Base-by-base conservation (phyloP, 441 rosid species). In the Euphorbia schlechtendalii region DNA sequence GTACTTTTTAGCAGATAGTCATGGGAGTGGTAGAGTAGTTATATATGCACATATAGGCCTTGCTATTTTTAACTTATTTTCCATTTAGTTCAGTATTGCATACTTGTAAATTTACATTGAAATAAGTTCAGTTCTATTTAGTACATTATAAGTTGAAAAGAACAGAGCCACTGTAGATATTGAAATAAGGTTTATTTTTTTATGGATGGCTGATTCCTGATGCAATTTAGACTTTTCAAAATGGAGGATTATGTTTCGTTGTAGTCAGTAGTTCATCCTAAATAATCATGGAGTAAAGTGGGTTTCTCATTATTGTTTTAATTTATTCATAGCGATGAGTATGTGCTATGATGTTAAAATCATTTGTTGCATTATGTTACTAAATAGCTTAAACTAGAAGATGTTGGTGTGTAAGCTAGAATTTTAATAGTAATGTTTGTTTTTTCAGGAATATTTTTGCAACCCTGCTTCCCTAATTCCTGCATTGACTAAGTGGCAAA, bases 401-500 rank as follows among this genome's bases (percentile, higher is more conserved):
- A 57, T 57, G 25, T 48, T 34, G 61, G 14, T 59, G 20, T 12
- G 15, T 36, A 10, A 22, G 45, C 27, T 58, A 30, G 54, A 24
- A 20, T 61, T 49, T 53, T 55, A 61, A 65, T 28, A 59, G 65
- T 1, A n/a, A 32, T 63, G 38, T 77, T 56, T 72, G 67, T 40
- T 0, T 78, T 76, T 86, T 43, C 82, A 94, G 99, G 99, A 91
- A 67, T 73, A 80, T 76, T 94, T 91, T 73, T 91, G 96, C 72
- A 87, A 91, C 77, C 99, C 99, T 30, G 83, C 86, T 71, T 85
- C 96, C 63, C 82, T 87, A 67, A 71, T 84, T 40, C 67, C 77
- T 61, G 79, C 92, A 61, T 80, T 88, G 70, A 62, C 80, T 63
- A 94, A 89, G 82, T 94, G 99, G 99, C 98, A 91, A 85, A 94